These are phyloP conservation scores for Pseudozyma hubeiensis DNA, from an alignment of 1,284 basidiomycete species.

Conservation along the genomic window DNA sequence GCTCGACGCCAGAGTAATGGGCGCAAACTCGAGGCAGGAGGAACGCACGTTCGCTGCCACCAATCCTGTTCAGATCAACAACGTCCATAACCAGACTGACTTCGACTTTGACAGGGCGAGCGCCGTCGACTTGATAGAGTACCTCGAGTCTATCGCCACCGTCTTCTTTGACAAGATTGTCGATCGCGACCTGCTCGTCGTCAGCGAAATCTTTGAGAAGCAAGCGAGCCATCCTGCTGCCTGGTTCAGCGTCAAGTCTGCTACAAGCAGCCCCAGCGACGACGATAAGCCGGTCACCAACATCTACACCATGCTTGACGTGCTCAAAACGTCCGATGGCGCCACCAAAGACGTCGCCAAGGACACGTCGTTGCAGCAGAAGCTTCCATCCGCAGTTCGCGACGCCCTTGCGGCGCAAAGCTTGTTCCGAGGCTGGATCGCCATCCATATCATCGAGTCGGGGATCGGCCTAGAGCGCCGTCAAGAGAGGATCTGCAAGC, in stretches of 20 bases:
- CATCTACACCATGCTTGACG: constrained; percentile 63
- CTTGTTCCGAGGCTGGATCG: constrained; percentile 62
- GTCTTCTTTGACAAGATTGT: constrained; percentile 63
- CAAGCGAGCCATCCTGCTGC: constrained; percentile 48
- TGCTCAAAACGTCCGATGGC: constrained; percentile 22
- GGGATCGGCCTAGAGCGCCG: constrained; percentile 59
- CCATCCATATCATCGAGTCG: constrained; percentile 61
- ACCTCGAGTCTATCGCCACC: constrained; percentile 62
- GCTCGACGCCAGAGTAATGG: constrained; percentile 50
- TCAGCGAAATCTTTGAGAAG: constrained; percentile 58
- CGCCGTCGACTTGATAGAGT: constrained; percentile 56
- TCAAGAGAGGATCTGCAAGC: constrained; percentile 54
- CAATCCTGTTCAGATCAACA: constrained; percentile 27
- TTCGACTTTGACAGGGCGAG: constrained; percentile 55
- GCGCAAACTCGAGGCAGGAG: constrained; percentile 46
- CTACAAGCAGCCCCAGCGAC: constrained; percentile 20
- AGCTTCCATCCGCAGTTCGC: constrained; percentile 52
- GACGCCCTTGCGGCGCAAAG: constrained; percentile 61
- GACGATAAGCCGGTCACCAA: constrained; percentile 56
- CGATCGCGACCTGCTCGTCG: constrained; percentile 58
- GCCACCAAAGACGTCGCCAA: constrained; percentile 6
- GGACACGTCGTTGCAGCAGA: constrained; percentile 37
- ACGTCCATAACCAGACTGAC: constrained; percentile 17
- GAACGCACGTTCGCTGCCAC: constrained; percentile 34
- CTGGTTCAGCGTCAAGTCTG: constrained; percentile 52